Evolutionary conservation across 768 basidiomycete species (phyloP), one percentile per base, ranked within the genome.

Genomic region (Vishniacozyma victoriae): DNA sequence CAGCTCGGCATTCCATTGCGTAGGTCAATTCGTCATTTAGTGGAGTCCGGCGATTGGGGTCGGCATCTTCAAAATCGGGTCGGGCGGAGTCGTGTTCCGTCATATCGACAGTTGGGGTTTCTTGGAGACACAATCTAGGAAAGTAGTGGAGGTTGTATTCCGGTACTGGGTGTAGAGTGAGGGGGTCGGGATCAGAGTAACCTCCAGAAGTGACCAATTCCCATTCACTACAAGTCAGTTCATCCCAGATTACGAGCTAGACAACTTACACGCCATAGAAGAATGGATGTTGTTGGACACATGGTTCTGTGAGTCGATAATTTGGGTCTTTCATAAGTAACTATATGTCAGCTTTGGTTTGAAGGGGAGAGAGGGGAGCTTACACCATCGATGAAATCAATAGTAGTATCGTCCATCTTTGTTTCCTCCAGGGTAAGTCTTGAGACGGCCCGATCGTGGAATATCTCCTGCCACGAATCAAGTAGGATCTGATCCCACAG

Each of bases 121-220:
- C 93, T 67, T 87, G 87, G 50, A 97, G 79, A 81, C 95, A 97
- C 33, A 87, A 84, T 54, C 92, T 87, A 72, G 97, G 93, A 72
- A 97, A 99, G 74, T 97, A 96, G 71, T 88, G 87, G 57, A 88
- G 92, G 79, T 99, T 95, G 62, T 84, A 83, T 52, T 91, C 91
- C 73, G 93, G 88, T 35, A 81, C 80, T 18, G 52, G 54, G 22
- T 66, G 41, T 7, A 67, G 52, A n/a, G 60, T 79, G 78, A 77
- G 76, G 82, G 23, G 35, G 37, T 58, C 44, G 13, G 60, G 63
- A 49, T 64, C 62, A n/a, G 48, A 49, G 43, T 62, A 67, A 85
- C 89, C 76, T 86, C 91, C 77, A 89, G 90, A 56, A 85, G 86
- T 31, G 14, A 64, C 65, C 1, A 50, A 44, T 4, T 62, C 62